Evolutionary conservation across 2,329 filamentous ascomycete species (phyloP), one percentile per base, ranked within the genome.

Genomic region (Ophiostoma fasciatum): DNA sequence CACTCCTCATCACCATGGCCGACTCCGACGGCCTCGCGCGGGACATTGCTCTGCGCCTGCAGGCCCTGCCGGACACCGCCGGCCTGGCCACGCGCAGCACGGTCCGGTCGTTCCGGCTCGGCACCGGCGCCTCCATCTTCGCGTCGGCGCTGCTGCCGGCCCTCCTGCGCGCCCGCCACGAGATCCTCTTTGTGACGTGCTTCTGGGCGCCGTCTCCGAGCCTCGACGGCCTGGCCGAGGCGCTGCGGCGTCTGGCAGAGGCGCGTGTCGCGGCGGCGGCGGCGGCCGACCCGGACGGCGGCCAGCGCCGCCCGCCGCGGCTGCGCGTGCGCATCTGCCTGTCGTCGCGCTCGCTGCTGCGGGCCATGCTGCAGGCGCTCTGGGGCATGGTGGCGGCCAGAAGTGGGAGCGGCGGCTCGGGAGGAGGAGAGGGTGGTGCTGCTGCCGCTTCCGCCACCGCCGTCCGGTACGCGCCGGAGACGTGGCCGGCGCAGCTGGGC

Each of bases 301-400:
- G 22, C 28, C n/a, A 21, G 9, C 4, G 9, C 15, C n/a, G 2
- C 31, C 42, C 15, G 7, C 21, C 30, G 51, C 7, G 45, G 1
- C 61, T 87, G 15, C 63, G 61, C n/a, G 65, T 90, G 5, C 69
- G 71, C 13, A 72, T 92, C 35, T 80, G 82, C 40, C 78, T 92
- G 48, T 92, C 83, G 0, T 87, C 81, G 0, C 63, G 66, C 4
- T 80, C 78, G 0, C 46, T 83, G 0, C 62, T 74, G 5, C 82
- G 90, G 54, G 88, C 87, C 49, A 59, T 90, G 0, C 68, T 81
- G 12, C 81, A 88, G 47, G 74, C 78, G 0, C n/a, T n/a, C n/a
- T n/a, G n/a, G n/a, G n/a, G n/a, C n/a, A n/a, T n/a, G n/a, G n/a
- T n/a, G n/a, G n/a, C n/a, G n/a, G n/a, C n/a, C n/a, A n/a, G n/a